phyloP scores from a whole-genome alignment of 108 stramenopile species.

The Cyclotella choctawhatcheeana region DNA sequence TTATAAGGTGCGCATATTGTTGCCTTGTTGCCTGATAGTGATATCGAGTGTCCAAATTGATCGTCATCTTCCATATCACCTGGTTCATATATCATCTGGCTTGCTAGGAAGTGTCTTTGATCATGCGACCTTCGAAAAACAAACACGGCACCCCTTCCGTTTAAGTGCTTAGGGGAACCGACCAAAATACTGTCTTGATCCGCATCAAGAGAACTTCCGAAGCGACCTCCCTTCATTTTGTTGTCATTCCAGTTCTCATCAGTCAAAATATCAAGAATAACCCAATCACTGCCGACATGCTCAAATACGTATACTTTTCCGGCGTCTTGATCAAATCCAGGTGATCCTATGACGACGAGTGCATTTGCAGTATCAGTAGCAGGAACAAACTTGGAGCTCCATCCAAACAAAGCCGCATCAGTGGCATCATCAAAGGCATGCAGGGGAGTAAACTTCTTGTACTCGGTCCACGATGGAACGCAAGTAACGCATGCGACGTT shows the following conservation, averaged over 20 bases:
- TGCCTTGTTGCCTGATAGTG: constrained; percentile 36
- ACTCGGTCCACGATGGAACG: constrained; percentile 32
- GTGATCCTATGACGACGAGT: constrained; percentile 45
- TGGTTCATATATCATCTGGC: constrained; percentile 44
- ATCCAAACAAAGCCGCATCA: constrained; percentile 45
- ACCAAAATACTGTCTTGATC: constrained; percentile 37
- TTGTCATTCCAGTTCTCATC: constrained; percentile 45
- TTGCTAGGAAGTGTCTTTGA: constrained; percentile 32
- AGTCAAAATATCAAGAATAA: constrained; percentile 28
- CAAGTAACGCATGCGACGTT: constrained; percentile 37
- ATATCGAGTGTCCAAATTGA: constrained; percentile 47
- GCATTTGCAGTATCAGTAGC: constrained; percentile 10
- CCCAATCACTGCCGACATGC: constrained; percentile 15
- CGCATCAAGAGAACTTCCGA: constrained; percentile 40
- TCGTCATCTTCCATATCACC: constrained; percentile 31
- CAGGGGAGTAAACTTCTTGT: constrained; percentile 44
- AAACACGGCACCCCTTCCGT: constrained; percentile 42
- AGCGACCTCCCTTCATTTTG: constrained; percentile 21
- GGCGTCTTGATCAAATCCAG: constrained; percentile 35
- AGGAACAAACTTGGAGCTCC: constrained; percentile 30
- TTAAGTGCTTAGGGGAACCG: constrained; percentile 36
- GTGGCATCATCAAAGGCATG: constrained; percentile 38
- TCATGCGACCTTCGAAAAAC: constrained; percentile 31
- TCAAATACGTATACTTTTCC: constrained; percentile 53
- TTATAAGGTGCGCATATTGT: constrained; percentile 52